phyloP scores from a whole-genome alignment of 2,329 filamentous ascomycete species.

The Trichoderma sp. region DNA sequence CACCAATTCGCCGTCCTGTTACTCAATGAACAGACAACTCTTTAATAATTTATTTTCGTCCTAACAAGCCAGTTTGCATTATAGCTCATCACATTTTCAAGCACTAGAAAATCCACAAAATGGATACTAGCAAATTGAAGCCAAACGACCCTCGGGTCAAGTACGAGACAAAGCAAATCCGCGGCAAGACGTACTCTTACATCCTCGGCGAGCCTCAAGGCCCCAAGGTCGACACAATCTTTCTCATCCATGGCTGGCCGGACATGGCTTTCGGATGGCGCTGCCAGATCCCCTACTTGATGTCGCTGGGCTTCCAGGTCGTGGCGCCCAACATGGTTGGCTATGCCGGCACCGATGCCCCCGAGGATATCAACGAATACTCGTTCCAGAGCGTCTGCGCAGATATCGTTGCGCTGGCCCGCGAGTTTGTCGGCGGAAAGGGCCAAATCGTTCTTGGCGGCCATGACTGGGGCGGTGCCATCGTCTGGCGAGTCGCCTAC shows the following conservation, averaged over 20 bases:
- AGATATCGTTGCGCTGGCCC: constrained; percentile 74
- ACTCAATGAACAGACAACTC: background rate
- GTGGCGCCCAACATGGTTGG: constrained; percentile 86
- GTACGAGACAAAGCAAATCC: constrained; percentile 64
- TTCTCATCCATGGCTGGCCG: constrained; percentile 76
- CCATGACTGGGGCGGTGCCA: constrained; percentile 87
- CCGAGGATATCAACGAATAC: constrained; percentile 65
- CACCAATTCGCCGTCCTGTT: background rate
- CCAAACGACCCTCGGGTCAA: constrained; percentile 69
- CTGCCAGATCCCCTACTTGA: constrained; percentile 79
- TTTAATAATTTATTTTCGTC: background rate
- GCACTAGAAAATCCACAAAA: constrained; percentile 35
- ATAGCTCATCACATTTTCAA: background rate
- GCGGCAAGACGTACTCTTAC: constrained; percentile 72
- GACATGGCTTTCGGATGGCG: constrained; percentile 87
- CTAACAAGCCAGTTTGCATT: background rate
- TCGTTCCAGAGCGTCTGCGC: constrained; percentile 71
- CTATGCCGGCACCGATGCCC: constrained; percentile 77
- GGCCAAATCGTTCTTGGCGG: constrained; percentile 77
- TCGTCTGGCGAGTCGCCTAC: constrained; percentile 74
- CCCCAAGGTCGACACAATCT: constrained; percentile 52
- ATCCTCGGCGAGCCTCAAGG: constrained; percentile 57
- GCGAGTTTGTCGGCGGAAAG: constrained; percentile 53
- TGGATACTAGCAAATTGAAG: constrained; percentile 65
- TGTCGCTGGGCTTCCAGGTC: constrained; percentile 74